A percentile compares a stretch with the other conserved stretches of the same genome.
phyloP scores from a whole-genome alignment of 2,329 filamentous ascomycete species.

The Sclerotinia subarctica region DNA sequence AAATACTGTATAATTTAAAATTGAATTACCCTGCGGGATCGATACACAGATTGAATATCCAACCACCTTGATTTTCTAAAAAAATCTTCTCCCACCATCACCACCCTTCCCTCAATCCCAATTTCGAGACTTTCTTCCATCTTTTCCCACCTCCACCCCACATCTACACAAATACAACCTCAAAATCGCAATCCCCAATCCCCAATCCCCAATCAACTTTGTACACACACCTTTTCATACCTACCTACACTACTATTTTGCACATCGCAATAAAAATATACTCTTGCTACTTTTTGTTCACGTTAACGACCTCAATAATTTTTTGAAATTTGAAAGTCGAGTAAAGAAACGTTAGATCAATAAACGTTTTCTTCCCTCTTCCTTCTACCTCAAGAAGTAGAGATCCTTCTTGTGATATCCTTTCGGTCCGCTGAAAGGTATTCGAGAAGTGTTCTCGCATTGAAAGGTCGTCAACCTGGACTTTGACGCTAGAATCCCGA shows the following conservation, averaged over 20 bases:
- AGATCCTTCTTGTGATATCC: slow-evolving; percentile 66
- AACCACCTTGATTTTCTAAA: slow-evolving; percentile 6
- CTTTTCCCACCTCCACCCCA: slow-evolving; percentile 1
- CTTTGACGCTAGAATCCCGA: slow-evolving; percentile 99
- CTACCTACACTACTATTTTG: neutral
- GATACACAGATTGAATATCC: neutral
- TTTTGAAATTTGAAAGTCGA: slow-evolving; percentile 21
- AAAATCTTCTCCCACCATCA: neutral
- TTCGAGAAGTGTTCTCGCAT: slow-evolving; percentile 69
- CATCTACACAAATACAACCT: slow-evolving; percentile 17
- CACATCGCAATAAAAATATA: neutral
- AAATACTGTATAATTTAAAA: neutral
- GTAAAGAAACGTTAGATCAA: slow-evolving; percentile 21
- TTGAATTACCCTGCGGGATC: neutral
- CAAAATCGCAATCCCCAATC: slow-evolving; percentile 2
- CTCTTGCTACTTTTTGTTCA: neutral
- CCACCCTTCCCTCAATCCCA: neutral
- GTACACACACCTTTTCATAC: slow-evolving; percentile 5
- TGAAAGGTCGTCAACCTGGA: slow-evolving; percentile 92
- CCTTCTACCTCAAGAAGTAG: slow-evolving; percentile 57
- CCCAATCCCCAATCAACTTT: slow-evolving; percentile 11
- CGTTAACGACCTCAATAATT: neutral
- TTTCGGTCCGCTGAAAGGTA: slow-evolving; percentile 60
- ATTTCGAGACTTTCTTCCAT: neutral
- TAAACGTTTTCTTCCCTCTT: slow-evolving; percentile 41